Conservation (phyloP, 139 green algal species). For the Yamagishiella unicocca region DNA sequence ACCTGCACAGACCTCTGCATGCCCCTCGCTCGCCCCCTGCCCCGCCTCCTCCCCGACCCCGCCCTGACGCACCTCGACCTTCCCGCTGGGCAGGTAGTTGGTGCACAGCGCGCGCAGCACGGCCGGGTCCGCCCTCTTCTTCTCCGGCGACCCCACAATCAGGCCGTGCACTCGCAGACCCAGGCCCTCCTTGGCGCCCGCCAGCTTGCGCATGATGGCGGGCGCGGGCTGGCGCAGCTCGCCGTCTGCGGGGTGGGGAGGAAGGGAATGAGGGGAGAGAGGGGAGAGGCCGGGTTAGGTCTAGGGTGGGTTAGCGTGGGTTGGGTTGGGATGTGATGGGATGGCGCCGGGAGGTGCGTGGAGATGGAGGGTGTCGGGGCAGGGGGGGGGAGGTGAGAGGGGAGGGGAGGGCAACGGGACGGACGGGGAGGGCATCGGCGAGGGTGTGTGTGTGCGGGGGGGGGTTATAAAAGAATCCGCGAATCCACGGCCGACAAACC, state of each 20-base stretch:
- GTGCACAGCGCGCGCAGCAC: conserved; percentile 85
- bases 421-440: no score
- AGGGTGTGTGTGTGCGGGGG: no score
- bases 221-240: conserved; percentile 86
- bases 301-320: no score
- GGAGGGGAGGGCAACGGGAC: no score
- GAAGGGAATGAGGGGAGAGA: neutral
- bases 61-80: conserved; percentile 71
- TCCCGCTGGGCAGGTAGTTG: conserved; percentile 81
- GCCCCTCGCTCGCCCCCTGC: neutral
- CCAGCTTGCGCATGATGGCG: conserved; percentile 87
- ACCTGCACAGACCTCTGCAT: no score
- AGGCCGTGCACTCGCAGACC: conserved; percentile 87
- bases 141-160: conserved; percentile 83
- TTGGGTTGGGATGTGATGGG: no score
- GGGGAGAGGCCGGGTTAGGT: neutral
- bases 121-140: conserved; percentile 85
- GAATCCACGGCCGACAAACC: no score
- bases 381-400: no score
- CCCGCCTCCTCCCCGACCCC: neutral
- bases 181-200: conserved; percentile 66
- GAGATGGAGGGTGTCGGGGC: no score
- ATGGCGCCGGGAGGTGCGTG: no score
- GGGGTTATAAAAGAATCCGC: no score
- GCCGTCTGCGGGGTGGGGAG: conserved; percentile 64